phyloP scores from a whole-genome alignment of 495 filamentous ascomycete genomes.

The Xylaria cubensis region DNA sequence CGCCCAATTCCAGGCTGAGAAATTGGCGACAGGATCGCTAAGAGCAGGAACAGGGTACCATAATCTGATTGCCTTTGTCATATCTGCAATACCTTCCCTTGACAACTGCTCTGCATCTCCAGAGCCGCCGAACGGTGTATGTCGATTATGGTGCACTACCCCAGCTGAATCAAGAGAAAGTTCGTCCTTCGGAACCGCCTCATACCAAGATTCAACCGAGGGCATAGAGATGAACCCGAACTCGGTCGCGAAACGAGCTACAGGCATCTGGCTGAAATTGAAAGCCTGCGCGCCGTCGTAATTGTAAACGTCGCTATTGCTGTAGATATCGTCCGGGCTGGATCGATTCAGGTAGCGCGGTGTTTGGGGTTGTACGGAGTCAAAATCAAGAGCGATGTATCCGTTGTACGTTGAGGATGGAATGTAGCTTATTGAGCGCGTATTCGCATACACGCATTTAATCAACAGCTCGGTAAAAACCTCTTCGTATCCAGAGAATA shows the following conservation, averaged over 20 bases:
- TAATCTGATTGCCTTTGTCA: constrained; percentile 65
- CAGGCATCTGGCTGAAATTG: constrained; percentile 62
- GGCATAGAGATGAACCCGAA: constrained; percentile 75
- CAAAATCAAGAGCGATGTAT: constrained; percentile 64
- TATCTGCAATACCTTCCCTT: constrained; percentile 63
- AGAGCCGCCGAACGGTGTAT: constrained; percentile 62
- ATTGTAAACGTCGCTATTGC: constrained; percentile 74
- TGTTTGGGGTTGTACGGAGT: constrained; percentile 61
- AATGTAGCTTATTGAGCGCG: constrained; percentile 70
- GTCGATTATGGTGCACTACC: constrained; percentile 68
- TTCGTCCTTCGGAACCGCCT: constrained; percentile 58
- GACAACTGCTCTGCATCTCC: constrained; percentile 53
- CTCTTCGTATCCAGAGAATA: constrained; percentile 55
- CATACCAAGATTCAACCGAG: constrained; percentile 65
- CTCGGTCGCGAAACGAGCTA: constrained; percentile 71
- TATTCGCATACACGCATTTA: constrained; percentile 68
- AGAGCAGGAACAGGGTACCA: constrained; percentile 71
- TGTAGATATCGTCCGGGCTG: constrained; percentile 64
- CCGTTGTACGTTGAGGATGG: constrained; percentile 73
- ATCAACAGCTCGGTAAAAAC: constrained; percentile 68
- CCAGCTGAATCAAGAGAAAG: constrained; percentile 67
- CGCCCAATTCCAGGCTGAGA: constrained; percentile 71
- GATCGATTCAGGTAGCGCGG: constrained; percentile 65
- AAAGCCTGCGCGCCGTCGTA: constrained; percentile 65
- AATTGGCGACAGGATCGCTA: constrained; percentile 63